Conservation (phyloP, 164 flowering plant species). For the Warburgia ugandensis region DNA sequence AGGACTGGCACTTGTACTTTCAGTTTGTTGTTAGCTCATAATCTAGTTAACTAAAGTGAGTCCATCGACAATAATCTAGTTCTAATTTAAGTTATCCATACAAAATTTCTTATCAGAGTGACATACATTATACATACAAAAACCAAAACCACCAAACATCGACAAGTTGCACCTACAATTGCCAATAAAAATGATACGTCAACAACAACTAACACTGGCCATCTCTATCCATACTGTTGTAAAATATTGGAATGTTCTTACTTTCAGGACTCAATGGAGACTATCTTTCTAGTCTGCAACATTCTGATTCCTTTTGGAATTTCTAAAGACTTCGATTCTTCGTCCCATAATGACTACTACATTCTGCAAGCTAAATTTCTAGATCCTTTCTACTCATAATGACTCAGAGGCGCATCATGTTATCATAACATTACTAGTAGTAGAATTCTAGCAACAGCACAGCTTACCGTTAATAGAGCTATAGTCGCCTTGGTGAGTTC, state of each 20-base stretch:
- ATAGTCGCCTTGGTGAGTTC: no score
- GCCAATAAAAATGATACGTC: neutral
- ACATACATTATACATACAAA: neutral
- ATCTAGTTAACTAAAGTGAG: neutral
- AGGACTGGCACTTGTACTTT: neutral
- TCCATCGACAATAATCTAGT: no score
- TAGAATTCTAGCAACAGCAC: no score
- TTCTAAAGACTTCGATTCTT: no score
- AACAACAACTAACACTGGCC: conserved; percentile 1
- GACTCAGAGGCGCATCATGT: no score
- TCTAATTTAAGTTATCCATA: conserved; percentile 6
- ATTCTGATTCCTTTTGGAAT: no score
- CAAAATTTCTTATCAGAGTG: neutral
- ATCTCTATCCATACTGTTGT: neutral
- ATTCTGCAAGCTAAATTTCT: no score
- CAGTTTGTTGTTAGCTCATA: conserved; percentile 6
- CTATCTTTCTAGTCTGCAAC: no score
- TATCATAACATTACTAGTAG: no score
- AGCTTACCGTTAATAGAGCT: no score
- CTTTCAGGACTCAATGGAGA: neutral
- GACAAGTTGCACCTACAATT: neutral
- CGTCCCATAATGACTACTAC: no score
- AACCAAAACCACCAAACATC: neutral
- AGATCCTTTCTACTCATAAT: no score
- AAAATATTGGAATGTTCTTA: conserved; percentile 9